Percentiles rank a stretch among this genome's conserved stretches.
Conservation (phyloP, 73 alveolate genomes). For the Tetrahymena elliotti region DNA sequence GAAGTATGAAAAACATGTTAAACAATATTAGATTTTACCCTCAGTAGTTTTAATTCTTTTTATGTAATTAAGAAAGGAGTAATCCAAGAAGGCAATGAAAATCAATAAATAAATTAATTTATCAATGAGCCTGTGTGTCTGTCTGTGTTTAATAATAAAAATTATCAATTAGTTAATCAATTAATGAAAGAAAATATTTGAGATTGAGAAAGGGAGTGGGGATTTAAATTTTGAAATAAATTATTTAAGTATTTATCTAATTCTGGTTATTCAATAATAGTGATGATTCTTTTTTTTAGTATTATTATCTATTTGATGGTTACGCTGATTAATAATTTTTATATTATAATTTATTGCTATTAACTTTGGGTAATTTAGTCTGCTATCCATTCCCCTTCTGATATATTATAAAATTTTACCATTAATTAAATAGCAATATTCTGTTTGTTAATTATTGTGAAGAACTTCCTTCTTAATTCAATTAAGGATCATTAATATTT, state of each 20-base stretch:
- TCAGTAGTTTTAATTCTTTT: neutral
- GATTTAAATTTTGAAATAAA: neutral
- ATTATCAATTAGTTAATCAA: neutral
- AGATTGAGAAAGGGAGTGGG: neutral
- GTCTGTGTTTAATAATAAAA: too few relatives aligned
- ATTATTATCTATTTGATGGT: neutral
- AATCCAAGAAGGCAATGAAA: neutral
- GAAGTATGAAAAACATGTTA: too few relatives aligned
- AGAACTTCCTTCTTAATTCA: neutral
- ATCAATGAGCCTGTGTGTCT: too few relatives aligned
- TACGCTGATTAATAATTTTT: neutral
- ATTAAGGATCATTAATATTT: neutral
- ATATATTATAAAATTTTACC: neutral
- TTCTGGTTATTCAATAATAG: neutral
- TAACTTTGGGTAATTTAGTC: neutral
- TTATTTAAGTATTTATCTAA: neutral
- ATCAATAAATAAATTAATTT: too few relatives aligned
- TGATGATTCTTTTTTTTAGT: neutral
- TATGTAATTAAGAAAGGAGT: too few relatives aligned
- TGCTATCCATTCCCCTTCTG: neutral
- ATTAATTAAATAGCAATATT: neutral
- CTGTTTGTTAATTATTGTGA: neutral
- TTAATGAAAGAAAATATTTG: too few relatives aligned
- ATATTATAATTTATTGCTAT: neutral
- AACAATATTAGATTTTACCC: neutral